A percentile compares a stretch with the other conserved stretches of the same genome.
These are phyloP conservation scores for Coprinopsis marcescibilis DNA, from an alignment of 768 basidiomycete genomes.

Conservation along the genomic window DNA sequence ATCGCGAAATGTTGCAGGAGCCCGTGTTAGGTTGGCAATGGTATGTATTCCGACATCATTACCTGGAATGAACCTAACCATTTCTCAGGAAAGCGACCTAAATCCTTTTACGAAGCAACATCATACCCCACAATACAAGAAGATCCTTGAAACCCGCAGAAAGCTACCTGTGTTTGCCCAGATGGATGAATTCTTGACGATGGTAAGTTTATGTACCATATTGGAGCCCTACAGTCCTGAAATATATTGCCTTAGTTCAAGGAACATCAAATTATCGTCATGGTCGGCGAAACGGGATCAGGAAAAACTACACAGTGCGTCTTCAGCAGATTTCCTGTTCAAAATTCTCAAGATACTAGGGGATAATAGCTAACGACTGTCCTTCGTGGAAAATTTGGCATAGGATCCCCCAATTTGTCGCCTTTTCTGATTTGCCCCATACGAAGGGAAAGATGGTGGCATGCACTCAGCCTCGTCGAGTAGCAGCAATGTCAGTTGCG, in stretches of 20 bases:
- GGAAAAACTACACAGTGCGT: conserved; percentile 94
- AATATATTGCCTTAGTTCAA: conserved; percentile 45
- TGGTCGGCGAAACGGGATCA: conserved; percentile 93
- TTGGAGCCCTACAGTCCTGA: conserved; percentile 11
- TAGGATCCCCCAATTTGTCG: conserved; percentile 97
- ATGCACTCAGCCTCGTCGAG: conserved; percentile 94
- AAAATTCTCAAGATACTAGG: conserved; percentile 4
- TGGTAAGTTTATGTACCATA: conserved; percentile 52
- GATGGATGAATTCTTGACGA: conserved; percentile 88
- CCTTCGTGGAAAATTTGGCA: conserved; percentile 11
- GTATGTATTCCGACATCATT: conserved; percentile 34
- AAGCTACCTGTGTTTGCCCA: conserved; percentile 88
- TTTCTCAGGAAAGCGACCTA: conserved; percentile 61
- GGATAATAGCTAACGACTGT: conserved; percentile 11
- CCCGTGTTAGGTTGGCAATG: conserved; percentile 64
- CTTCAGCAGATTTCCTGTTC: conserved; percentile 1
- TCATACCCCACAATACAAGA: conserved; percentile 73
- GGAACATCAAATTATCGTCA: conserved; percentile 79
- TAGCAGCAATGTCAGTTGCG: conserved; percentile 97
- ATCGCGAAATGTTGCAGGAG: conserved; percentile 59
- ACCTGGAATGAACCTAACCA: neutral
- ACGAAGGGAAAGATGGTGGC: conserved; percentile 87
- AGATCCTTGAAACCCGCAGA: conserved; percentile 79
- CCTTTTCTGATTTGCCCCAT: conserved; percentile 89
- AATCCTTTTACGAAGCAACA: conserved; percentile 88